Evolutionary conservation across 257 asterid species (phyloP), one percentile per base, ranked within the genome.

Genomic region (Solanum etuberosum): DNA sequence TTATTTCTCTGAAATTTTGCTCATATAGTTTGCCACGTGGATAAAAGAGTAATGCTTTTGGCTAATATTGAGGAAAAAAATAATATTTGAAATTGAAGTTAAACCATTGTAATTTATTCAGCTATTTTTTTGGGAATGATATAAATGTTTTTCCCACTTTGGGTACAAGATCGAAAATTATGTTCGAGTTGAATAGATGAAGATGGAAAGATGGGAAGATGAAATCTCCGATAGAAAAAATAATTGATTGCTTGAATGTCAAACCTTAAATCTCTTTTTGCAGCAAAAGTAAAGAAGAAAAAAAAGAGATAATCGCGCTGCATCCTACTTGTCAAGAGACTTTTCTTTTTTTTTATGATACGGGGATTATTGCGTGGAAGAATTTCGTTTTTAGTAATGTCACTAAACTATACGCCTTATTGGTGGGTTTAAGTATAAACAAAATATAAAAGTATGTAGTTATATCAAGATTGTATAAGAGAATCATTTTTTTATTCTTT

Each of bases 221-320:
- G 0, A 16, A 51, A 51, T 51, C 9, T 16, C 1, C 1, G 0
- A 51, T 51, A 16, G 9, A 51, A 51, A 51, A 0, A 51, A 18
- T 16, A 23, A 51, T 0, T 0, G 8, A 48, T 48, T 0, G 3
- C 23, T 48, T 48, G 59, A 48, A 48, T 48, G 57, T 48, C 57
- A 48, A 48, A 46, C 20, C 20, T 14, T 46, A 14, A 46, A 14
- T 46, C 7, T 46, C 1, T 1, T 46, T 46, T 46, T 46, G 7
- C 57, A 0, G 0, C 20, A 46, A 46, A 46, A 46, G 18, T 46
- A 46, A 46, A 46, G 57, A 46, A 46, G 0, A 46, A 4, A 7
- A 46, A 46, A 46, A n/a, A 46, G 0, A 46, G 57, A 46, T 14
- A 46, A 46, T 46, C 20, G 3, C 3, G n/a, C n/a, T n/a, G n/a